phyloP scores from a whole-genome alignment of 306 rosid species.

The apple (Malus domestica) region DNA sequence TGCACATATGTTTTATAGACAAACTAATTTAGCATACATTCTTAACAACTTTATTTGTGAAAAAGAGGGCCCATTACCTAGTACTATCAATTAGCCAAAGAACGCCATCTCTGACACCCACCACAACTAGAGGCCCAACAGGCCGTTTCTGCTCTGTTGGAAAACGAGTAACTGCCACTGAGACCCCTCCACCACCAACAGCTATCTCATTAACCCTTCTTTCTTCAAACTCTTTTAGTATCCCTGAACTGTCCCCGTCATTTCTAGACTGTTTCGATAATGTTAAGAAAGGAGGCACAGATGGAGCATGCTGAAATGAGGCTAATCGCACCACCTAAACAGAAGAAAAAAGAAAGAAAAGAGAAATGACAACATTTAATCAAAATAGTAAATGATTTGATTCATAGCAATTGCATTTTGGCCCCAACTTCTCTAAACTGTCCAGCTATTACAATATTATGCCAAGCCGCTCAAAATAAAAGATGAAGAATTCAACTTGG shows the following conservation, averaged over 20 bases:
- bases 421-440: background rate
- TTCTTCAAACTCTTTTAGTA: slow-evolving; percentile 57
- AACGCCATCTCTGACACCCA: slow-evolving; percentile 97
- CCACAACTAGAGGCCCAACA: slow-evolving; percentile 83
- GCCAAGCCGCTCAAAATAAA: background rate
- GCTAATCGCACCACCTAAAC: slow-evolving; percentile 93
- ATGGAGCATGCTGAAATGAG: slow-evolving; percentile 98
- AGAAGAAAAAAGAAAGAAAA: slow-evolving; percentile 5
- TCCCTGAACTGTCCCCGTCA: slow-evolving; percentile 59
- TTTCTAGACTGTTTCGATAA: slow-evolving; percentile 70
- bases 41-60: background rate
- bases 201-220: slow-evolving; percentile 80
- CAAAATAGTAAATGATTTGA: background rate
- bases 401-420: background rate
- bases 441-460: background rate
- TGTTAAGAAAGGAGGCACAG: slow-evolving; percentile 84
- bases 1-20: background rate
- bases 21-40: background rate
- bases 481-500: background rate
- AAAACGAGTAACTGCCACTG: slow-evolving; percentile 92
- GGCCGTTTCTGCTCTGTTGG: slow-evolving; percentile 98
- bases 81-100: slow-evolving; percentile 98
- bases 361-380: background rate
- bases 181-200: slow-evolving; percentile 99
- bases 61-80: slow-evolving; percentile 42